phyloP scores from a whole-genome alignment of 352 stramenopile species.

The Plasmopara muralis region DNA sequence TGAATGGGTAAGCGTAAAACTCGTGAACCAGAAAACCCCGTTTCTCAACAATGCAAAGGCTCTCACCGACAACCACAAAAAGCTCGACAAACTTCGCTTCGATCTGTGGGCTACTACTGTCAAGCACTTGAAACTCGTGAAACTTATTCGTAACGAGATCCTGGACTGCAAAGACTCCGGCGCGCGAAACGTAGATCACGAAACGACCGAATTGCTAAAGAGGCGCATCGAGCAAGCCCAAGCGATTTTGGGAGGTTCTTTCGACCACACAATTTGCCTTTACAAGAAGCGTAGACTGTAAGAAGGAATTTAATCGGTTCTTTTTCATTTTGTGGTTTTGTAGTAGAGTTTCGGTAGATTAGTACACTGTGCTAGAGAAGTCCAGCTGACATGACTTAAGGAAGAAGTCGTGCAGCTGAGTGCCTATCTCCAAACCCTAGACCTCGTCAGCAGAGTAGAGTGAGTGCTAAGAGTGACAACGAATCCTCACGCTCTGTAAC shows the following conservation, averaged over 20 bases:
- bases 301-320: neutral
- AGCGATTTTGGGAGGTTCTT: slow-evolving; percentile 5
- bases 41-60: slow-evolving; percentile 7
- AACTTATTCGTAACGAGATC: slow-evolving; percentile 1
- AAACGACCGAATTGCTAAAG: slow-evolving; percentile 3
- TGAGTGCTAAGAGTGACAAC: neutral
- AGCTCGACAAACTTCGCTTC: neutral
- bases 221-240: neutral
- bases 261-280: neutral
- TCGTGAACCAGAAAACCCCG: slow-evolving; percentile 5
- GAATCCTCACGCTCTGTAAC: neutral
- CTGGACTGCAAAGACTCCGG: slow-evolving; percentile 5
- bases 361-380: neutral
- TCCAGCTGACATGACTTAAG: neutral
- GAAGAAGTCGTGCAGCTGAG: neutral
- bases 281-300: slow-evolving; percentile 1
- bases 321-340: neutral
- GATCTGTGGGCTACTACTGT: no score
- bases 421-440: slow-evolving; percentile 2
- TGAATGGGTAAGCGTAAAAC: slow-evolving; percentile 14
- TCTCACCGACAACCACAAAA: slow-evolving; percentile 1
- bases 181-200: slow-evolving; percentile 2
- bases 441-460: slow-evolving; percentile 2
- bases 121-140: no score
- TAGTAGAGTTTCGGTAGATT: neutral